Base-by-base conservation (phyloP, 768 basidiomycete species). In the Pulveroboletus ravenelii region DNA sequence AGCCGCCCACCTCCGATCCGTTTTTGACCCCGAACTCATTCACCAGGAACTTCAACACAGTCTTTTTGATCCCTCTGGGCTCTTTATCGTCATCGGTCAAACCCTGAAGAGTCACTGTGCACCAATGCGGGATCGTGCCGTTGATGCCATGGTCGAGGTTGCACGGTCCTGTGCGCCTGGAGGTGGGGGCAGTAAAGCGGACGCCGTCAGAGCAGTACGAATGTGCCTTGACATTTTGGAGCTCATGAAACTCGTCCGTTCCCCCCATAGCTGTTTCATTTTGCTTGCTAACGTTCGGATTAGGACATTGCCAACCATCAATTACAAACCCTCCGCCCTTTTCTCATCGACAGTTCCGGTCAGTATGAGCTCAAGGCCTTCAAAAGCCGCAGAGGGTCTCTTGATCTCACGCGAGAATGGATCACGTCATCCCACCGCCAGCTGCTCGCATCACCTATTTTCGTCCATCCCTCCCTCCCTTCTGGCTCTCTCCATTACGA, bases 281-380 rank as follows among this genome's bases (percentile, higher is more conserved):
- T 42, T 38, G 13, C 50, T 32, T 53, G 54, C 57, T 64, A 36
- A 62, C 57, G 53, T 55, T 54, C 54, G 27, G 25, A 62, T 37
- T 61, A 95, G 93, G 93, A 96, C 67, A 93, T 96, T 54, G 93
- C 93, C 25, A 96, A 96, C 66, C 93, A 95, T 70, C 93, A 95
- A 70, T 79, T 96, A 30, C 87, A 92, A 63, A 85, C 89, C 30
- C 77, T 94, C n/a, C 85, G 93, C 44, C 90, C 92, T n/a, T 91
- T 85, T 72, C 80, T 96, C 50, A 78, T 89, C 59, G 81, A 84
- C 52, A 83, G 84, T 35, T 84, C 93, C 1, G 82, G 85, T 18
- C 80, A 83, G 36, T 89, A 88, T 61, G 92, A 95, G 65, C 76
- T 85, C 55, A 80, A 81, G 62, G 82, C 83, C 25, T 89, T 94